Conservation (phyloP, 805 yeast species). For the Yamadazyma sp. region DNA sequence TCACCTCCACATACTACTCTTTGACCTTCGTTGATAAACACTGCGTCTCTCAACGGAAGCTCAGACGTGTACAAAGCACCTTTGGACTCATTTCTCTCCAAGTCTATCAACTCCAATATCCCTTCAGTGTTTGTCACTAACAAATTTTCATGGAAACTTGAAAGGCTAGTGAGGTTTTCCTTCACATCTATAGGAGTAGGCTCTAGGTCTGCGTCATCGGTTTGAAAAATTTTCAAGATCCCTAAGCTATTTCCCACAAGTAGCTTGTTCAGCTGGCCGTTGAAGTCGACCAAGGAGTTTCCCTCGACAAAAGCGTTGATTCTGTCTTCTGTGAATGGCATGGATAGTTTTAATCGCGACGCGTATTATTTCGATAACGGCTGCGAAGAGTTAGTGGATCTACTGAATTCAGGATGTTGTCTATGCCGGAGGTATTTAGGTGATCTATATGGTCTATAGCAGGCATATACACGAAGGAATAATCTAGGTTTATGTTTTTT, state of each 20-base stretch:
- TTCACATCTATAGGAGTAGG: conserved; percentile 58
- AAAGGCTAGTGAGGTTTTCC: conserved; percentile 46
- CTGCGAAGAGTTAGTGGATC: conserved; percentile 2
- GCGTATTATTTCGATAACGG: too few relatives aligned
- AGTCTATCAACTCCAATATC: conserved; percentile 40
- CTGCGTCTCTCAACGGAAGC: conserved; percentile 50
- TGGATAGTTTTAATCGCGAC: conserved; percentile 11
- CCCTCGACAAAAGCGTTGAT: conserved; percentile 45
- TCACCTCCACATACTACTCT: conserved; percentile 66
- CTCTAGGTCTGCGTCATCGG: conserved; percentile 52
- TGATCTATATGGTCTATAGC: too few relatives aligned
- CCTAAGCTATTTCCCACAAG: conserved; percentile 57
- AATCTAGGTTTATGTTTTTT: too few relatives aligned
- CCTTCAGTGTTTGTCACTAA: conserved; percentile 45
- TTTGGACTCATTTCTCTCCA: conserved; percentile 25
- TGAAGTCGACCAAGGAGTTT: conserved; percentile 32
- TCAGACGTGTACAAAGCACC: conserved; percentile 45
- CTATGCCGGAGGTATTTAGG: too few relatives aligned
- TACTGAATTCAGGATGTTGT: too few relatives aligned
- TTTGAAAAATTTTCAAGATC: conserved; percentile 50
- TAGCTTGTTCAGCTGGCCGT: conserved; percentile 26
- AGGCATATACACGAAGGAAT: too few relatives aligned
- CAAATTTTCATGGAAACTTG: conserved; percentile 18
- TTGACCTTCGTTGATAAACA: conserved; percentile 61
- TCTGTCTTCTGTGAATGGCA: conserved; percentile 14